Percentiles rank a stretch among this genome's conserved stretches.
phyloP scores from a whole-genome alignment of 2,329 filamentous ascomycete genomes.

The Fusarium torreyae region DNA sequence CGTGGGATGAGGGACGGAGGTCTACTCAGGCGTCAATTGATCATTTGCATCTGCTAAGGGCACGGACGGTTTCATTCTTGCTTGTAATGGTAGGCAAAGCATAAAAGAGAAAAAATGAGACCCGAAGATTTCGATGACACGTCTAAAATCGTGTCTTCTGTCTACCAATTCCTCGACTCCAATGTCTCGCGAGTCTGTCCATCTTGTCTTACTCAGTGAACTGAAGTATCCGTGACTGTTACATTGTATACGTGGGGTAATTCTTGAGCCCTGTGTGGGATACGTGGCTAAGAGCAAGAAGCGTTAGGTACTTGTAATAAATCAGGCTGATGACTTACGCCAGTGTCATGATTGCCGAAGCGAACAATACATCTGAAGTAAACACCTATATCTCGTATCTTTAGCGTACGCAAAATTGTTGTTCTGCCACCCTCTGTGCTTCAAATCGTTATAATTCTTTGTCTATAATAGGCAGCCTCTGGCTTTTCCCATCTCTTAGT shows the following conservation, averaged over 20 bases:
- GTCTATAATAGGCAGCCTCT: constrained; percentile 37
- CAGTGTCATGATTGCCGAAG: not conserved
- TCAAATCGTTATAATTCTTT: constrained; percentile 29
- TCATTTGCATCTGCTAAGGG: constrained; percentile 60
- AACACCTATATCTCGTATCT: not conserved
- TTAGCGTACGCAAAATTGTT: not conserved
- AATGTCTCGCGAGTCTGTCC: constrained; percentile 1
- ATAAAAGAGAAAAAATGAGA: constrained; percentile 56
- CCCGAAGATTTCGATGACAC: constrained; percentile 53
- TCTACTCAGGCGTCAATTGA: constrained; percentile 60
- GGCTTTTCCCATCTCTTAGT: constrained; percentile 29
- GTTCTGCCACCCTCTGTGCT: constrained; percentile 15
- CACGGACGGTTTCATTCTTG: constrained; percentile 58
- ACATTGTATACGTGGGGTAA: no score
- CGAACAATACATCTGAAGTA: not conserved
- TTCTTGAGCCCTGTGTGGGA: no score
- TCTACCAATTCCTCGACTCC: constrained; percentile 41
- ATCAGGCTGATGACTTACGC: not conserved
- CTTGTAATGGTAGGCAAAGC: constrained; percentile 58
- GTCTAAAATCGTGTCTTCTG: constrained; percentile 43
- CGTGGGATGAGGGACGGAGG: constrained; percentile 54
- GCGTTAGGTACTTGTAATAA: no score
- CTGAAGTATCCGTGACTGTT: not conserved
- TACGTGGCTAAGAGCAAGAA: no score
- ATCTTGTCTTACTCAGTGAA: not conserved